phyloP scores from a whole-genome alignment of 352 stramenopile species.

The Saprolegnia diclina region DNA sequence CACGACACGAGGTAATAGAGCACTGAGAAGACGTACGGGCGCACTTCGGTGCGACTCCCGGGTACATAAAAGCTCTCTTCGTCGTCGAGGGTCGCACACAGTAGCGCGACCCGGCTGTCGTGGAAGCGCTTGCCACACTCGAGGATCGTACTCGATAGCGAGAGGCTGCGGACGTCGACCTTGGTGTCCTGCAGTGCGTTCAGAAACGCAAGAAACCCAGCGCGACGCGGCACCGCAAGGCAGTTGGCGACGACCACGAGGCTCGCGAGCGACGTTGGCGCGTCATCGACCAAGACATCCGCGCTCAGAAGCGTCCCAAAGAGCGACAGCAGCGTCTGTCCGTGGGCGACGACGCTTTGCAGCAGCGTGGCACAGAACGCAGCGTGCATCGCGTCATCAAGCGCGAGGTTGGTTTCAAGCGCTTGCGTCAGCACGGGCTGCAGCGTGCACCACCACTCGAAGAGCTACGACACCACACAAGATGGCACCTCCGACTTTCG shows the following conservation, averaged over 20 bases:
- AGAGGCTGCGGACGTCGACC: slow-evolving; percentile 10
- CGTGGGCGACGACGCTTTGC: background rate
- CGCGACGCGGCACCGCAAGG: background rate
- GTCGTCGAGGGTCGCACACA: background rate
- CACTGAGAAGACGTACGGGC: slow-evolving; percentile 79
- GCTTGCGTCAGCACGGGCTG: slow-evolving; percentile 1
- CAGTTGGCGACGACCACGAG: slow-evolving; percentile 8
- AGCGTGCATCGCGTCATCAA: slow-evolving; percentile 4
- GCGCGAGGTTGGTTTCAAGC: slow-evolving; percentile 12
- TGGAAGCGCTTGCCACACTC: background rate
- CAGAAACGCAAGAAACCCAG: background rate
- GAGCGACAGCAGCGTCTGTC: background rate
- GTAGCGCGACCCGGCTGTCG: background rate
- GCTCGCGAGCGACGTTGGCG: background rate
- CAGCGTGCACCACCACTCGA: slow-evolving; percentile 7
- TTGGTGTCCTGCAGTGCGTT: background rate
- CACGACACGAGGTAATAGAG: slow-evolving; percentile 68
- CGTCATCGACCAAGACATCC: background rate
- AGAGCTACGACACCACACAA: background rate
- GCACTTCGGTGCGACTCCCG: slow-evolving; percentile 31
- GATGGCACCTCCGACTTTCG: too few species aligned
- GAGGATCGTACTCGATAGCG: background rate
- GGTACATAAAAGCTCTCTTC: background rate
- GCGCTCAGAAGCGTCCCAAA: background rate
- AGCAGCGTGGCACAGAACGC: slow-evolving; percentile 1